Evolutionary conservation across 768 basidiomycete species (phyloP).

Genomic region (Lactifluus volemus): DNA sequence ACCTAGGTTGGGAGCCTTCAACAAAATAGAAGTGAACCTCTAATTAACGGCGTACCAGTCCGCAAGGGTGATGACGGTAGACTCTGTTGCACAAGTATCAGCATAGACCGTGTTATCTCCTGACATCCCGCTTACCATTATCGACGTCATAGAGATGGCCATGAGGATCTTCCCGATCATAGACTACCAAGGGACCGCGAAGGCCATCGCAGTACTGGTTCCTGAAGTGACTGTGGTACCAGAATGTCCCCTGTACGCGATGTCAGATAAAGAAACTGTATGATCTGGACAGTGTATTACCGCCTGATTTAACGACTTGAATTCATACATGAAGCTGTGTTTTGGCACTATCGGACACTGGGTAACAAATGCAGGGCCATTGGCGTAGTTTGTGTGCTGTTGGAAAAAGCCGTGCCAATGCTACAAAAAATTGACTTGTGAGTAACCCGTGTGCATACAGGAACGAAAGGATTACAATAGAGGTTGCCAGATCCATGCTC

Average conservation of each 20-base stretch:
- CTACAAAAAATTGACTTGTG: constrained; percentile 23
- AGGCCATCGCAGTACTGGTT: constrained; percentile 35
- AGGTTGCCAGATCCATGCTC: constrained; percentile 42
- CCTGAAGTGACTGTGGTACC: constrained; percentile 32
- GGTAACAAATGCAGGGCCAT: constrained; percentile 34
- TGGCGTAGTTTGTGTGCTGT: constrained; percentile 33
- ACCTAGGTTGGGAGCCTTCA: constrained; percentile 1
- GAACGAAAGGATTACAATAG: constrained; percentile 30
- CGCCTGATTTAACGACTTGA: constrained; percentile 29
- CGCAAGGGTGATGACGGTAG: constrained; percentile 24
- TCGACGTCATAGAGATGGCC: constrained; percentile 23
- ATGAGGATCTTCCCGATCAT: constrained; percentile 26
- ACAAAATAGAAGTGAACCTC: not conserved
- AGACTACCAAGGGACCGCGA: constrained; percentile 25
- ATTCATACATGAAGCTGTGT: constrained; percentile 36
- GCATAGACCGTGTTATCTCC: not conserved
- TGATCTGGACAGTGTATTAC: constrained; percentile 28
- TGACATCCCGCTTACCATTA: constrained; percentile 18
- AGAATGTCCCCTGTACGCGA: constrained; percentile 21
- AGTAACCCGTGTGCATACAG: not conserved
- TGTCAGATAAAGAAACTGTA: not conserved
- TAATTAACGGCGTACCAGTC: constrained; percentile 21
- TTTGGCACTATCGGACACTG: constrained; percentile 41
- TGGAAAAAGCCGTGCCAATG: constrained; percentile 51
- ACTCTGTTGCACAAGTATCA: constrained; percentile 9